Conservation (phyloP, 768 basidiomycete genomes). For the Udeniomyces megalosporus region DNA sequence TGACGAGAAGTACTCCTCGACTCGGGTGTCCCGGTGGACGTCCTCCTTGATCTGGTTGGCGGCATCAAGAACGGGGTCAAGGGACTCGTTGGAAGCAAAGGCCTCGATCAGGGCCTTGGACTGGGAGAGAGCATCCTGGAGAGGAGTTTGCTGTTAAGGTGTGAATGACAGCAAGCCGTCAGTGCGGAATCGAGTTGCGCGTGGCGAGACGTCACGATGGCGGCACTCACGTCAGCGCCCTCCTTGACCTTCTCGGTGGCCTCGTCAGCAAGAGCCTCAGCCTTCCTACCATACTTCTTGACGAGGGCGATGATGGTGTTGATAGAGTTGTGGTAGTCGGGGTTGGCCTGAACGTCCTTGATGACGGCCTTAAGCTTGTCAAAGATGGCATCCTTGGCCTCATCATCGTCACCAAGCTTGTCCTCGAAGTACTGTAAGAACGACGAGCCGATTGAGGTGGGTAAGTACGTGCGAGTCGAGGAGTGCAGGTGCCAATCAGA, state of each 20-base stretch:
- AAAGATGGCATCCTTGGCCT: conserved; percentile 30
- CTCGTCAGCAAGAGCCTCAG: conserved; percentile 25
- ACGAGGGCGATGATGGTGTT: conserved; percentile 28
- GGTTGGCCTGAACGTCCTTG: conserved; percentile 7
- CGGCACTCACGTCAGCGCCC: conserved; percentile 26
- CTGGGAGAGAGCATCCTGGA: conserved; percentile 29
- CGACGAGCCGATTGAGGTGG: background rate
- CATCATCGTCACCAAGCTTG: conserved; percentile 29
- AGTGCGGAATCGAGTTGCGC: background rate
- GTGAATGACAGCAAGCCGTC: background rate
- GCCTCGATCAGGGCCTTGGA: conserved; percentile 30
- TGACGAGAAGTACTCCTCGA: conserved; percentile 26
- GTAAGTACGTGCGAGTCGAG: background rate
- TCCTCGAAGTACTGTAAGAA: conserved; percentile 29
- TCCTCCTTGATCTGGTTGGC: conserved; percentile 28
- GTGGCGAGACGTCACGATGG: conserved; percentile 11
- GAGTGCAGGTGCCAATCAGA: background rate
- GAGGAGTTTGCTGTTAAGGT: conserved; percentile 21
- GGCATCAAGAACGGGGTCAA: conserved; percentile 27
- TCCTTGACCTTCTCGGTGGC: conserved; percentile 20
- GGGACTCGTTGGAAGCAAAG: conserved; percentile 27
- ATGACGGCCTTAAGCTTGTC: conserved; percentile 24
- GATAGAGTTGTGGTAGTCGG: conserved; percentile 28
- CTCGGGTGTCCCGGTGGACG: conserved; percentile 28
- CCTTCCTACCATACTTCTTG: conserved; percentile 32